Conservation (phyloP, 129 eudicot species). For the Pulicaria dysenterica region DNA sequence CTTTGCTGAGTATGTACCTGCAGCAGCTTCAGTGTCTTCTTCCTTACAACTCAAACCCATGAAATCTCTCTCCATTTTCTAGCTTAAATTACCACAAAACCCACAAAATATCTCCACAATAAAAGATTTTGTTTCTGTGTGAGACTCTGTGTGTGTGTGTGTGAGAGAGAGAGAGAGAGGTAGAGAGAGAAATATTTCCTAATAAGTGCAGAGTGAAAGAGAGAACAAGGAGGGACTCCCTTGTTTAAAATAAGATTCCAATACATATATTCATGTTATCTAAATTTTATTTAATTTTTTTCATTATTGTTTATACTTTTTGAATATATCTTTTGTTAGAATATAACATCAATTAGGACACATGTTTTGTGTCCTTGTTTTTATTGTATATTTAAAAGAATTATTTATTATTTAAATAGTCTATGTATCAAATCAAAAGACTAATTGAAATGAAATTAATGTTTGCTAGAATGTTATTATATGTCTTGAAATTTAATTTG, state of each 20-base stretch:
- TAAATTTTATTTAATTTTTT: neutral
- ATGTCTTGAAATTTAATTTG: too few relatives aligned
- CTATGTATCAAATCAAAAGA: too few relatives aligned
- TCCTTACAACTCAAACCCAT: slow-evolving; percentile 72
- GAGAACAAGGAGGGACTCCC: neutral
- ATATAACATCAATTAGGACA: too few relatives aligned
- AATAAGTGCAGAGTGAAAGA: neutral
- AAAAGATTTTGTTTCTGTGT: too few relatives aligned
- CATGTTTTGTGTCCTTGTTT: too few relatives aligned
- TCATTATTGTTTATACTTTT: too few relatives aligned
- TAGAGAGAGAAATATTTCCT: neutral
- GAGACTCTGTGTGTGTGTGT: neutral
- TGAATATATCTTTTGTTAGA: too few relatives aligned
- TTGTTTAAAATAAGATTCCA: neutral
- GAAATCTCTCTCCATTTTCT: slow-evolving; percentile 71
- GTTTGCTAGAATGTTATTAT: too few relatives aligned
- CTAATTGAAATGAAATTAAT: too few relatives aligned
- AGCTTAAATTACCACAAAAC: slow-evolving; percentile 13
- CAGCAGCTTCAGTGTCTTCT: slow-evolving; percentile 45
- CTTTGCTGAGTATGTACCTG: neutral
- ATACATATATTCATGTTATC: neutral
- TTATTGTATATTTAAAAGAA: too few relatives aligned
- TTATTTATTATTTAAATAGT: too few relatives aligned
- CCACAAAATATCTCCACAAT: slow-evolving; percentile 11
- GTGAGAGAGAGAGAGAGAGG: slow-evolving; percentile 6